Percentiles rank a stretch among this genome's conserved stretches.
Conservation (phyloP, 1,139 yeast species). For the Pichia sp. region DNA sequence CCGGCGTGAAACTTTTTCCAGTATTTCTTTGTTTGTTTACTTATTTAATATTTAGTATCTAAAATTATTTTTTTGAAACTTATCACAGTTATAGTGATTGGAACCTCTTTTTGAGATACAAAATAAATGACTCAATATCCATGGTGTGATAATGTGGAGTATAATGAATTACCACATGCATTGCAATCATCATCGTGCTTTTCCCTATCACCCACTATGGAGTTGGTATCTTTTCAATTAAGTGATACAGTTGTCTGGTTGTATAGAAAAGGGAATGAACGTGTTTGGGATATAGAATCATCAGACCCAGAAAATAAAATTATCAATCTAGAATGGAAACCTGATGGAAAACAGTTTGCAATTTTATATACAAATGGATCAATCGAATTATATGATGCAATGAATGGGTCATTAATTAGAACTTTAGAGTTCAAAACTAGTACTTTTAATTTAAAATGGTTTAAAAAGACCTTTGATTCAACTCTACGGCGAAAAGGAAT, state of each 20-base stretch:
- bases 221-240: slow-evolving; percentile 41
- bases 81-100: neutral
- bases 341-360: slow-evolving; percentile 27
- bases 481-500: neutral
- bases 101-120: neutral
- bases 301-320: slow-evolving; percentile 3
- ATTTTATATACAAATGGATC: slow-evolving; percentile 21
- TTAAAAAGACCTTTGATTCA: neutral
- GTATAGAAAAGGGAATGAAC: slow-evolving; percentile 41
- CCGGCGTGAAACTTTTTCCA: neutral
- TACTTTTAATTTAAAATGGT: slow-evolving; percentile 22
- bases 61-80: no score
- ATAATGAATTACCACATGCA: slow-evolving; percentile 20
- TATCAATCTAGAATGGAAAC: slow-evolving; percentile 23
- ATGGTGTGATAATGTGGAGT: neutral
- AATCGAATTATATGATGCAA: slow-evolving; percentile 24
- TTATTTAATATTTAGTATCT: neutral
- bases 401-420: slow-evolving; percentile 23
- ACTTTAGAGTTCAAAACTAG: slow-evolving; percentile 13
- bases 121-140: neutral
- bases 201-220: slow-evolving; percentile 49
- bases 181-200: slow-evolving; percentile 28
- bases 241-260: slow-evolving; percentile 25
- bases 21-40: neutral
- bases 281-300: slow-evolving; percentile 43